Base-by-base conservation (phyloP, 2,329 filamentous ascomycete species). In the Trichoderma semiorbis region DNA sequence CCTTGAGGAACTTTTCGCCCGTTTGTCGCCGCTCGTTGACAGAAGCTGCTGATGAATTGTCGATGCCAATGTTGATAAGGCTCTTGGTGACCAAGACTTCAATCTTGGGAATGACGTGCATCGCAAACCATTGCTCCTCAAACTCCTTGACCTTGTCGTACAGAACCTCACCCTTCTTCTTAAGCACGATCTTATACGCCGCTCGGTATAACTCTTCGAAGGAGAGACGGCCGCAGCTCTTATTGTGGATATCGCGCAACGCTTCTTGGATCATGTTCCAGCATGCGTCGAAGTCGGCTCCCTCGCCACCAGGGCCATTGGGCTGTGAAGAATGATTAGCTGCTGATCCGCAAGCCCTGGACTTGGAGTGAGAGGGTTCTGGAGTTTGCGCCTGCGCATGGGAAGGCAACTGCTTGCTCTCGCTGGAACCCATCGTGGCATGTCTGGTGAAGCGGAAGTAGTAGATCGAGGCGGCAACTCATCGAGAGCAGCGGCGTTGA, bases 171-270 rank as follows among this genome's bases (percentile, higher is more conserved):
- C 95, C 95, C 76, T 94, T 92, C 83, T 95, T 97, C 81, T 92
- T 93, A 43, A 98, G 84, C 1, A 98, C 95, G 24, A 98, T 93
- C 80, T 96, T 95, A 83, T 99, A 99, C 6, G 94, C 93, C 69
- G 93, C 93, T 72, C 96, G 92, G 83, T 99, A 99, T 1, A 99
- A 88, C 78, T 97, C 92, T 81, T 99, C 96, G 83, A 98, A 99
- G 1, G 95, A 97, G 3, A 99, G 88, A 18, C 88, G 87, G 11
- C 94, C 97, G 73, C 94, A 94, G 80, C 97, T 96, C 80, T 97
- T 95, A 72, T 90, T 92, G 83, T 98, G 95, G 65, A 99, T 98
- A 78, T 97, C 93, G 71, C 85, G 86, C 67, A 99, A 88, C 5
- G 95, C 94, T 62, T 90, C 87, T 60, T 90, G 86, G 8, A 99